These are phyloP conservation scores for Blastobotrys muscicola DNA, from an alignment of 805 yeast species.

Conservation along the genomic window DNA sequence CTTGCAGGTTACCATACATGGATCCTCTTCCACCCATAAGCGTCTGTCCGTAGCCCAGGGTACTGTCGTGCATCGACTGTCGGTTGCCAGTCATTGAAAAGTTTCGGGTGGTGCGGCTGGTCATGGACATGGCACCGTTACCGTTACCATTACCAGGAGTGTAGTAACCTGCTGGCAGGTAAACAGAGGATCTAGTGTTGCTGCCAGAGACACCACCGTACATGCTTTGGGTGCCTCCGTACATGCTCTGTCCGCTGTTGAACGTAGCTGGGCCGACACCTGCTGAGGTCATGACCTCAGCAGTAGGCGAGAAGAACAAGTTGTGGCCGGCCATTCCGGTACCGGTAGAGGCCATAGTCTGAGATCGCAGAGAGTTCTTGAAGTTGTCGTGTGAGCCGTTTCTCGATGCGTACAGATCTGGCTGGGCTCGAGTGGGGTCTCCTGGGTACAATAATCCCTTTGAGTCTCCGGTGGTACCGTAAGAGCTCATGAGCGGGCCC, in stretches of 20 bases:
- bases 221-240: too few relatives aligned
- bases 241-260: too few relatives aligned
- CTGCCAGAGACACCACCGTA: slow-evolving; percentile 3
- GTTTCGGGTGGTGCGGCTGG: slow-evolving; percentile 15
- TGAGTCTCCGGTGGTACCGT: slow-evolving; percentile 5
- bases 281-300: slow-evolving; percentile 50
- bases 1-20: background rate
- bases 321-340: slow-evolving; percentile 8
- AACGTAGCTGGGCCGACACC: slow-evolving; percentile 8
- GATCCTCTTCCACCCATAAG: too few relatives aligned
- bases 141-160: slow-evolving; percentile 12
- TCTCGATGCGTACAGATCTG: background rate
- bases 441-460: slow-evolving; percentile 8
- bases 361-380: slow-evolving; percentile 3
- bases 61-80: background rate
- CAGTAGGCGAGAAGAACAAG: slow-evolving; percentile 72
- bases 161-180: slow-evolving; percentile 23
- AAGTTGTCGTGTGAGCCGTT: slow-evolving; percentile 9
- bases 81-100: slow-evolving; percentile 14
- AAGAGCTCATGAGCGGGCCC: slow-evolving; percentile 2
- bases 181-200: slow-evolving; percentile 14
- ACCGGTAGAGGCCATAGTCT: slow-evolving; percentile 5
- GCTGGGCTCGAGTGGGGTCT: slow-evolving; percentile 15
- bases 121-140: slow-evolving; percentile 14
- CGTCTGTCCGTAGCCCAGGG: too few relatives aligned